Conservation (phyloP, 1,284 basidiomycete species). For the Ceratobasidium sp. region DNA sequence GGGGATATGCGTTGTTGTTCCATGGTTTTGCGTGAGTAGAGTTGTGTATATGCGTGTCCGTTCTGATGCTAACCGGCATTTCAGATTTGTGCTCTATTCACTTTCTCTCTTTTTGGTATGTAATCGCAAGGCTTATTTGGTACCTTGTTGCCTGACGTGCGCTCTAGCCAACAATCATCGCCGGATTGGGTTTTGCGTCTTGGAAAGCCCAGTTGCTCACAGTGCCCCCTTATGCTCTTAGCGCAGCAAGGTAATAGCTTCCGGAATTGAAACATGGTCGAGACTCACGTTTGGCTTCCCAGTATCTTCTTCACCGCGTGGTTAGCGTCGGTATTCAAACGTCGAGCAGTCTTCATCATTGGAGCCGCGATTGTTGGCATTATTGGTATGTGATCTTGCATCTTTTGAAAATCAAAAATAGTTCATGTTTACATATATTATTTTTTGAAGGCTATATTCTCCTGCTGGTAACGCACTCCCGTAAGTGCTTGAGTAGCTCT, state of each 20-base stretch:
- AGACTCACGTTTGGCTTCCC: conserved; percentile 51
- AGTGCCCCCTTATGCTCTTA: conserved; percentile 70
- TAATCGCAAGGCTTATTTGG: conserved; percentile 8
- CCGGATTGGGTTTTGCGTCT: conserved; percentile 67
- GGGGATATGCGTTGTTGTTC: conserved; percentile 75
- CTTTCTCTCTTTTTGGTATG: conserved; percentile 68
- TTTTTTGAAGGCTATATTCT: conserved; percentile 72
- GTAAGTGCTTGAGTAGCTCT: conserved; percentile 54
- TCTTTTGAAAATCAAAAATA: background rate
- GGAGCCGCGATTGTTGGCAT: conserved; percentile 66
- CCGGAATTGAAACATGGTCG: background rate
- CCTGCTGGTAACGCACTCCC: conserved; percentile 66
- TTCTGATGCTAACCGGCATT: conserved; percentile 36
- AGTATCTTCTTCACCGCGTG: conserved; percentile 61
- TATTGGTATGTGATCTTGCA: conserved; percentile 60
- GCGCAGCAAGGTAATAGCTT: conserved; percentile 55
- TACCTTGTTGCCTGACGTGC: background rate
- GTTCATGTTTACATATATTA: conserved; percentile 1
- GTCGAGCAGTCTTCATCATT: conserved; percentile 72
- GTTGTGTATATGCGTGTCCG: conserved; percentile 50
- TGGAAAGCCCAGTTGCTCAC: conserved; percentile 77
- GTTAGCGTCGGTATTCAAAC: conserved; percentile 63
- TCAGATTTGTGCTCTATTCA: conserved; percentile 66
- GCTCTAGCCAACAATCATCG: conserved; percentile 71
- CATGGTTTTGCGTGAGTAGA: conserved; percentile 67